Evolutionary conservation across 1,139 yeast species (phyloP), one percentile per base, ranked within the genome.

Genomic region (Chernovozyma sophiae-reginae): DNA sequence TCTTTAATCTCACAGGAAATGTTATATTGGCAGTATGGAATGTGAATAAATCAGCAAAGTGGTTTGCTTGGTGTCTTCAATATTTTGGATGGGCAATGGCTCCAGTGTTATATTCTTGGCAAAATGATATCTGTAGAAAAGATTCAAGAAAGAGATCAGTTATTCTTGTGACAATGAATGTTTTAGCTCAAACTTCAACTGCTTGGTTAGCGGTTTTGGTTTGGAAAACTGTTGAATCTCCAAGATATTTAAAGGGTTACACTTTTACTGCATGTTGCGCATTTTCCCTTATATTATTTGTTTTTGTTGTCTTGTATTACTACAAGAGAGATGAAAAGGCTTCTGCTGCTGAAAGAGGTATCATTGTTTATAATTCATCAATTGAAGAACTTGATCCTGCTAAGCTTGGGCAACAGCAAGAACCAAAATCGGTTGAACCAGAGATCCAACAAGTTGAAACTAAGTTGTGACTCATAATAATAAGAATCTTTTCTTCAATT

Each of bases 251-350:
- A 35, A 66, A 65, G 46, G 73, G 73, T 25, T 66, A 46, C 41
- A 51, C 69, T 2, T 77, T 68, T 50, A 74, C 82, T 5, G 80
- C 82, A 12, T 47, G 71, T 27, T 60, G 72, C 44, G 80, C 79
- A 3, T 65, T 68, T 30, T 58, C 72, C n/a, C 69, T 79, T 47
- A 54, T 66, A 22, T 36, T 68, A 4, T 75, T 82, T 81, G 72
- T 82, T 0, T 57, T 75, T 35, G 61, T 75, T 6, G 81, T 76
- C 5, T 65, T 79, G 43, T 73, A 63, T 49, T 65, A 76, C 42
- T 80, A 79, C 61, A 81, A 80, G 56, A 67, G 68, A 34, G 74
- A 77, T 37, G 86, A 81, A 51, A 66, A 70, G 40, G 55, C 55
- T 34, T 51, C 65, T 39, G 81, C 85, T 11, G 55, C 58, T 33